Base-by-base conservation (phyloP, 1,284 basidiomycete species). In the Pholiota adiposa region DNA sequence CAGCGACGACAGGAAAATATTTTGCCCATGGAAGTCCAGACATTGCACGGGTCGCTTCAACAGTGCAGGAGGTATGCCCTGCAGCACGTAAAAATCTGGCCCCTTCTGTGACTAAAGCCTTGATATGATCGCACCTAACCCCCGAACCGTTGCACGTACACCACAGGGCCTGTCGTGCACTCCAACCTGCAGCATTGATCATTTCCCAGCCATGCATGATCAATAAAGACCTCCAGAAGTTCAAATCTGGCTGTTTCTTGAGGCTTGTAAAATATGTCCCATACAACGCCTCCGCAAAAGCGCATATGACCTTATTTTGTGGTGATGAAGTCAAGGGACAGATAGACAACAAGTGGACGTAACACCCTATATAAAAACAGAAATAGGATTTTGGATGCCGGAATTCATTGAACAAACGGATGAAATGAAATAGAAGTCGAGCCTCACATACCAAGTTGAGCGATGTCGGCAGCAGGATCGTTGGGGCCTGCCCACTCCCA, bases 401-500 rank as follows among this genome's bases (percentile, higher is more conserved):
- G 23, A 14, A 33, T 4, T 46, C 23, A 48, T 18, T 54, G 51
- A 41, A 29, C n/a, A n/a, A 4, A 18, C 3, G 16, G 31, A 40
- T 50, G 51, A 5, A 21, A 48, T 19, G 25, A 25, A 16, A 21
- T 23, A 53, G 46, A 19, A 5, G 23, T 16, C 11, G 46, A 16
- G 46, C 6, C 14, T 50, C 31, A 44, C 53, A 29, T 27, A 61
- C 62, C 56, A 36, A 53, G 49, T 52, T 60, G 59, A 43, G 62
- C 61, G 34, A 63, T 48, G 41, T 61, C 62, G 38, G 59, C 59
- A 55, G 59, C 58, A 48, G 55, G 56, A 25, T 58, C 58, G 33
- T 60, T 63, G 18, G 62, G 62, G 4, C 62, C 62, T 49, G 62
- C 59, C 49, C 60, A 60, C 38, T 60, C 59, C 59, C 58, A 60